Percentiles rank a stretch among this genome's conserved stretches.
phyloP scores from a whole-genome alignment of 345 rosid species.

The Raphanus sativus region DNA sequence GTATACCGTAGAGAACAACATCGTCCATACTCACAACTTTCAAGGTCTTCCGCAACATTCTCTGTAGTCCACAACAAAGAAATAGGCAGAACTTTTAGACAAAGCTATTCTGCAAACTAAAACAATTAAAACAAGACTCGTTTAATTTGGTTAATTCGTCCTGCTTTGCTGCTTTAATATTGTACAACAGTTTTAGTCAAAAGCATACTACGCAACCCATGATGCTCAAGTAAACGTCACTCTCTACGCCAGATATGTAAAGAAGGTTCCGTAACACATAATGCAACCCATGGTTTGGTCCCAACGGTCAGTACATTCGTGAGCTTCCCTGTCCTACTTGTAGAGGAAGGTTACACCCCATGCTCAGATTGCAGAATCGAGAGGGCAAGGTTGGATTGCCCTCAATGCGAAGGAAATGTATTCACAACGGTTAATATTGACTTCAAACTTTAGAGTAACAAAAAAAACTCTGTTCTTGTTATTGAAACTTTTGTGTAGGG shows the following conservation, averaged over 20 bases:
- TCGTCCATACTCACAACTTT: slow-evolving; percentile 80
- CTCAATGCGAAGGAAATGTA: slow-evolving; percentile 84
- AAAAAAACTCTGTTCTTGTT: not conserved
- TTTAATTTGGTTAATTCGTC: too few species aligned
- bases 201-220: too few species aligned
- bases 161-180: too few species aligned
- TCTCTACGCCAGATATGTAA: too few species aligned
- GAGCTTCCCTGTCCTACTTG: slow-evolving; percentile 97
- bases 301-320: slow-evolving; percentile 83
- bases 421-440: not conserved
- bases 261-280: too few species aligned
- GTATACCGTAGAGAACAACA: slow-evolving; percentile 70
- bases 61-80: slow-evolving; percentile 44
- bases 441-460: not conserved
- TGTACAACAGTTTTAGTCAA: too few species aligned
- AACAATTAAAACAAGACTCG: too few species aligned
- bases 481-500: slow-evolving; percentile 50
- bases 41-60: slow-evolving; percentile 67
- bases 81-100: too few species aligned
- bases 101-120: too few species aligned
- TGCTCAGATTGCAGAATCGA: slow-evolving; percentile 85
- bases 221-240: too few species aligned
- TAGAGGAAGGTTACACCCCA: slow-evolving; percentile 88
- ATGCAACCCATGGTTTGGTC: slow-evolving; percentile 97
- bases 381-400: slow-evolving; percentile 65